These are phyloP conservation scores for Colletotrichum australisinense DNA, from an alignment of 2,329 filamentous ascomycete species.

Conservation along the genomic window DNA sequence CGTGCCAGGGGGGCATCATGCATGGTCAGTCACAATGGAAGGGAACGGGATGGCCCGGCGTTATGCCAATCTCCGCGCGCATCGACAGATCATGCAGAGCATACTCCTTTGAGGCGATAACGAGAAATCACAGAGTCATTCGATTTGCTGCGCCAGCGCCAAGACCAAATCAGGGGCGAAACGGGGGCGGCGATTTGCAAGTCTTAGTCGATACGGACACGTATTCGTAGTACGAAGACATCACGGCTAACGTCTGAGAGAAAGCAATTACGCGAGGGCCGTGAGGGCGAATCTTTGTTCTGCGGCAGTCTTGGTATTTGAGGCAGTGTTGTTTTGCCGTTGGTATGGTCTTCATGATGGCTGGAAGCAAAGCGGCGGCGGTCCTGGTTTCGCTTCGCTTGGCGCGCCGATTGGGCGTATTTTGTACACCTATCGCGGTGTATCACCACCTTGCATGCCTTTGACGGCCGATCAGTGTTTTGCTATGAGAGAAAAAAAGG, in stretches of 20 bases:
- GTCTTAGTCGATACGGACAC: background rate
- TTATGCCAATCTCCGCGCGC: no score
- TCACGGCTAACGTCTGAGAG: background rate
- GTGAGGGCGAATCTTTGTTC: background rate
- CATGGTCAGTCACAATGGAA: background rate
- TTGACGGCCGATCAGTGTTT: background rate
- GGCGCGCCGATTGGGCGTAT: conserved; percentile 5
- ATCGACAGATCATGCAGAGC: background rate
- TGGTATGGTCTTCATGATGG: background rate
- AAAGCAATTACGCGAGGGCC: background rate
- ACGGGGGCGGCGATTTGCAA: background rate
- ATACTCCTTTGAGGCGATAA: background rate
- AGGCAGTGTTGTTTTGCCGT: background rate
- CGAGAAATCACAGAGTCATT: background rate
- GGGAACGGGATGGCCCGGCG: background rate
- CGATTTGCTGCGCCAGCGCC: conserved; percentile 9
- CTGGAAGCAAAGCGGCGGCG: no score
- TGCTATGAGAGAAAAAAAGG: background rate
- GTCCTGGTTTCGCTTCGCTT: conserved; percentile 18
- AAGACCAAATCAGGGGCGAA: background rate
- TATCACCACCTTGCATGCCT: background rate
- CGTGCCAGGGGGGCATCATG: background rate
- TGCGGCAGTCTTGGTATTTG: background rate
- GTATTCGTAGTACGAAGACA: background rate
- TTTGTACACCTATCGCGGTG: background rate